These are phyloP conservation scores for Stentor coeruleus DNA, from an alignment of 73 alveolate genomes.

Conservation along the genomic window DNA sequence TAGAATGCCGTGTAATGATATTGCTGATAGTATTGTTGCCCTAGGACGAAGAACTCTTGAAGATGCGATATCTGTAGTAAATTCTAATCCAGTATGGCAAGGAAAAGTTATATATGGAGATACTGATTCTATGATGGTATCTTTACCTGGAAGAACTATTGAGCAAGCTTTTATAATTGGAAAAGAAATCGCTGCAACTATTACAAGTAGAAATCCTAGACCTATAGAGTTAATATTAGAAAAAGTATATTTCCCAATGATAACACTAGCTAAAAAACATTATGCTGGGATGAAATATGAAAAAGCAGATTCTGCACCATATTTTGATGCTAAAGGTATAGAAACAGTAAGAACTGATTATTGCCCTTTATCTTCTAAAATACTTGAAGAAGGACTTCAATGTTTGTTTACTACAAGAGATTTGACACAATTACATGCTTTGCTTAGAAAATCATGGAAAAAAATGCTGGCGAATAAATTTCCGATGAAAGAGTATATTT, in stretches of 20 bases:
- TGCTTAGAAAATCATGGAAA: conserved; percentile 76
- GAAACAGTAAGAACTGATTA: conserved; percentile 93
- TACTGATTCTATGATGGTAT: conserved; percentile 96
- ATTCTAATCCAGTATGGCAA: conserved; percentile 39
- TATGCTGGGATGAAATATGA: conserved; percentile 94
- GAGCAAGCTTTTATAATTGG: conserved; percentile 89
- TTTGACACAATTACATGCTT: conserved; percentile 66
- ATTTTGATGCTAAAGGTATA: conserved; percentile 90
- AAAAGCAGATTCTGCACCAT: conserved; percentile 67
- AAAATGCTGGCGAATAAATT: conserved; percentile 70
- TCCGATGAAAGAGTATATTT: conserved; percentile 79
- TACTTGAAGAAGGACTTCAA: conserved; percentile 78
- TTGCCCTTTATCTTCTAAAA: conserved; percentile 70
- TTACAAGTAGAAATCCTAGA: conserved; percentile 76
- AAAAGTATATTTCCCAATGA: conserved; percentile 85
- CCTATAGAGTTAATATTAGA: conserved; percentile 97
- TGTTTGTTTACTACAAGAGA: conserved; percentile 77
- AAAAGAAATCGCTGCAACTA: conserved; percentile 69
- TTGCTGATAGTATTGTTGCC: conserved; percentile 96
- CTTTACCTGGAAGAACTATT: conserved; percentile 65
- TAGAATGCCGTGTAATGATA: conserved; percentile 98
- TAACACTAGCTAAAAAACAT: conserved; percentile 86
- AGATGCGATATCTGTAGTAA: conserved; percentile 63
- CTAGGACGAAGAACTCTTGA: conserved; percentile 86
- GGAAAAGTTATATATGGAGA: conserved; percentile 98